Percentiles rank a stretch among this genome's conserved stretches.
Conservation (phyloP, 2,329 filamentous ascomycete genomes). For the Fusarium odoratissimum region DNA sequence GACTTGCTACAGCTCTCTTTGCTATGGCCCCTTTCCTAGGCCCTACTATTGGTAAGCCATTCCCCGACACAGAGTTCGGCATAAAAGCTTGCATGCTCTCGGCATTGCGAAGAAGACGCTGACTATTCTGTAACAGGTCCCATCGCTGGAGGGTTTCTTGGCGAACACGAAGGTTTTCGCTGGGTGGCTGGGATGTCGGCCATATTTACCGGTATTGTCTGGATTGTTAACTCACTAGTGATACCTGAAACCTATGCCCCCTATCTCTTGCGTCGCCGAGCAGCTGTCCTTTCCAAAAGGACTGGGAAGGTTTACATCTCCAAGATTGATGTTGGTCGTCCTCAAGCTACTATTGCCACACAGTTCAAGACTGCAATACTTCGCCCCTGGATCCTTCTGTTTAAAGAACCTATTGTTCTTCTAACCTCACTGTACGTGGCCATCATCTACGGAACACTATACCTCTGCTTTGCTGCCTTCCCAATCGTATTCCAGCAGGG, state of each 20-base stretch:
- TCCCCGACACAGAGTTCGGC: no score
- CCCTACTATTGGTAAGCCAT: slow-evolving; percentile 60
- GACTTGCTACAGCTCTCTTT: slow-evolving; percentile 69
- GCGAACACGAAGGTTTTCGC: slow-evolving; percentile 69
- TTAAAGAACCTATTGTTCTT: slow-evolving; percentile 74
- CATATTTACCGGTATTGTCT: slow-evolving; percentile 69
- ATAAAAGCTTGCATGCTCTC: not conserved
- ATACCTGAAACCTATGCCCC: slow-evolving; percentile 72
- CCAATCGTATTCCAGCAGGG: slow-evolving; percentile 71
- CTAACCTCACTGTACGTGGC: slow-evolving; percentile 73
- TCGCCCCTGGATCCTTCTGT: slow-evolving; percentile 73
- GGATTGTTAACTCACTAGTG: slow-evolving; percentile 62
- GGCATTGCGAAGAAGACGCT: not conserved
- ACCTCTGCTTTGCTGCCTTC: slow-evolving; percentile 66
- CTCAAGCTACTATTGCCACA: slow-evolving; percentile 55
- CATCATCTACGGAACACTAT: slow-evolving; percentile 66
- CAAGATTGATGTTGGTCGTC: slow-evolving; percentile 58
- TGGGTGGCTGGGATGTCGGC: slow-evolving; percentile 73
- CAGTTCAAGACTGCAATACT: slow-evolving; percentile 68
- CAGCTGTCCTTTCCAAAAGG: slow-evolving; percentile 59
- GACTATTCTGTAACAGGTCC: slow-evolving; percentile 55
- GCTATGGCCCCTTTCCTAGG: slow-evolving; percentile 73
- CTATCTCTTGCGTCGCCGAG: slow-evolving; percentile 65
- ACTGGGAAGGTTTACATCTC: slow-evolving; percentile 68
- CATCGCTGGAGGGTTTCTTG: slow-evolving; percentile 72